These are phyloP conservation scores for Gloeostereum incarnatum DNA, from an alignment of 768 basidiomycete species.

Conservation along the genomic window DNA sequence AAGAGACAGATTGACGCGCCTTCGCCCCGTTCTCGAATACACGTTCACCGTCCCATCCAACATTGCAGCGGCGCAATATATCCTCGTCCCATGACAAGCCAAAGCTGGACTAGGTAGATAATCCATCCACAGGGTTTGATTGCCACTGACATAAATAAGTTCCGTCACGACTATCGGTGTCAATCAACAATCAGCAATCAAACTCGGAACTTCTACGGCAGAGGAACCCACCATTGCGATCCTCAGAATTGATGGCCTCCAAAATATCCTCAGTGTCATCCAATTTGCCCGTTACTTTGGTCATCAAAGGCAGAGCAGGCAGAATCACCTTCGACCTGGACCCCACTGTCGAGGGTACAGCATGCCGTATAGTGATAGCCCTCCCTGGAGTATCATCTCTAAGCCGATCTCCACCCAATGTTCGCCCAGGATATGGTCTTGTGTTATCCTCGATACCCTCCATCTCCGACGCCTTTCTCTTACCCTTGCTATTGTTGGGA, in stretches of 20 bases:
- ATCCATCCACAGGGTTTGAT: slow-evolving; percentile 83
- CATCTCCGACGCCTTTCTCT: slow-evolving; percentile 42
- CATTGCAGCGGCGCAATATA: slow-evolving; percentile 69
- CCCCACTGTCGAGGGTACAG: slow-evolving; percentile 11
- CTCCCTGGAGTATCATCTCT: slow-evolving; percentile 41
- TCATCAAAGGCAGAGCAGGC: slow-evolving; percentile 51
- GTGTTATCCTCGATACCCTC: slow-evolving; percentile 23
- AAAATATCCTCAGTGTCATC: slow-evolving; percentile 61
- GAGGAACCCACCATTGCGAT: slow-evolving; percentile 33
- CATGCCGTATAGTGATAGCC: no score
- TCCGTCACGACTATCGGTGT: slow-evolving; percentile 47
- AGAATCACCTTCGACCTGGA: slow-evolving; percentile 21
- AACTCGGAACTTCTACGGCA: slow-evolving; percentile 3
- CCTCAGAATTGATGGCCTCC: slow-evolving; percentile 73
- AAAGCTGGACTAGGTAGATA: slow-evolving; percentile 74
- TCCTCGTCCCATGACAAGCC: slow-evolving; percentile 48
- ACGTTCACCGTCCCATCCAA: slow-evolving; percentile 76
- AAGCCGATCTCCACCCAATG: slow-evolving; percentile 61
- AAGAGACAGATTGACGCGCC: slow-evolving; percentile 35
- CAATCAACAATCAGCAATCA: slow-evolving; percentile 4
- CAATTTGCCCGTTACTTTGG: slow-evolving; percentile 46
- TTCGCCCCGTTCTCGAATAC: slow-evolving; percentile 77
- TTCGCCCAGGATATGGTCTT: slow-evolving; percentile 32
- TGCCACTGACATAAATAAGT: slow-evolving; percentile 52
- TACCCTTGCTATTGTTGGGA: slow-evolving; percentile 24